Base-by-base conservation (phyloP, 1,139 yeast genomes). In the Saccharomycopsis hybrid region DNA sequence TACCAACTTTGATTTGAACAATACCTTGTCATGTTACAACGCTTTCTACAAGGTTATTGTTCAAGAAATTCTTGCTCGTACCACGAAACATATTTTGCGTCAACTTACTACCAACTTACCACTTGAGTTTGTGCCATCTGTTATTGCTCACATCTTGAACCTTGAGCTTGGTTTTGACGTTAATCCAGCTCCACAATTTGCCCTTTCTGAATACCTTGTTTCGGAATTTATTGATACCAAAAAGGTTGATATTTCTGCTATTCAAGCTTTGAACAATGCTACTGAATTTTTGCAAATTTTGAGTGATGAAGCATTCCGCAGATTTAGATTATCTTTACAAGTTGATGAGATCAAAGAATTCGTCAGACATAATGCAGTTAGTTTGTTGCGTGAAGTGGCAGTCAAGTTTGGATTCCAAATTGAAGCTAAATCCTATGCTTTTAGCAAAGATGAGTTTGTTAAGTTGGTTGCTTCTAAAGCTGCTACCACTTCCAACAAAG, bases 341-440 rank as follows among this genome's bases (percentile, higher is more conserved):
- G 65, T 27, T 24, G 65, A 71, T 51, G 83, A 86, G 84, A 52
- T 66, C 38, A 51, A 59, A 2, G 47, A 59, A 1, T 54, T 53
- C 25, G 37, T 62, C 3, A 57, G 62, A 5, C 48, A 55, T 36
- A 57, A 73, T 44, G 68, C 65, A 41, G 72, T 76, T 13, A 76
- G 76, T 53, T 63, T 88, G 50, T 71, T 87, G 62, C 79, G 92
- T 68, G 88, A 83, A 56, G 73, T 89, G 55, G 82, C 96, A 13
- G 61, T 73, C 51, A 84, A 85, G 66, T 78, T 82, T 58, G 98
- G 98, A 68, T 78, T 92, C 53, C 98, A 92, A 70, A 84, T 96
- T 87, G 69, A 71, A 25, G 63, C 66, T 54, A 47, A 46, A 31
- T 62, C 63, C 8, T 69, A 69, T 54, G 65, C 57, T 56, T 69